These are phyloP conservation scores for Pythium aquatile DNA, from an alignment of 352 stramenopile species.

Conservation along the genomic window DNA sequence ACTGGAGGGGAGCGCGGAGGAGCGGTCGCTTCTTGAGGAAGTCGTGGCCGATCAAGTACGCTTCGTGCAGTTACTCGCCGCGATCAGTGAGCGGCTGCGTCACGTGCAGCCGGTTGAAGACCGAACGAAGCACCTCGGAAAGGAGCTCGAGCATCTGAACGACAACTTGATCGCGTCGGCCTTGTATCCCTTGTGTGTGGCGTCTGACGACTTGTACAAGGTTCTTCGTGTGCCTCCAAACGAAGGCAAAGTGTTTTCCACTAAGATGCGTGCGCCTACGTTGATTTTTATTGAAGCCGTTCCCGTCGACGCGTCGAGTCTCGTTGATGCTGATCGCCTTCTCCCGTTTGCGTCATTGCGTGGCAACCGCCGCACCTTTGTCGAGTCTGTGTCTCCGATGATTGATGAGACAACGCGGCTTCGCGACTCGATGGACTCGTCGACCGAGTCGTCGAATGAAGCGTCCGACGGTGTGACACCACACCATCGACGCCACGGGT, in stretches of 20 bases:
- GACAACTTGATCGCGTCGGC: constrained; percentile 51
- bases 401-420: constrained; percentile 29
- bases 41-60: constrained; percentile 72
- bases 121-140: constrained; percentile 42
- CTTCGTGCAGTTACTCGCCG: constrained; percentile 70
- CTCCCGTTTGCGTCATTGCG: constrained; percentile 53
- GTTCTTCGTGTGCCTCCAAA: constrained; percentile 68
- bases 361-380: constrained; percentile 53
- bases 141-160: constrained; percentile 58
- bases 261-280: constrained; percentile 78
- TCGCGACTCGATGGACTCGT: constrained; percentile 35
- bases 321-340: constrained; percentile 35
- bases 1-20: constrained; percentile 23
- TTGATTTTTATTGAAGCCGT: constrained; percentile 76
- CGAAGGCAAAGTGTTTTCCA: constrained; percentile 85
- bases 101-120: constrained; percentile 60
- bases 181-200: constrained; percentile 67
- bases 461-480: constrained; percentile 19
- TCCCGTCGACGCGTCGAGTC: constrained; percentile 44
- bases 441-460: constrained; percentile 20
- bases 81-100: constrained; percentile 67
- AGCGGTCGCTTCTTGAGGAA: constrained; percentile 41
- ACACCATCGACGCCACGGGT: constrained; percentile 26
- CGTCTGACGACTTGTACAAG: constrained; percentile 71
- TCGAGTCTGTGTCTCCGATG: constrained; percentile 43